Evolutionary conservation across 1,284 basidiomycete genomes (phyloP).

Genomic region (Apiotrichum laibachii): DNA sequence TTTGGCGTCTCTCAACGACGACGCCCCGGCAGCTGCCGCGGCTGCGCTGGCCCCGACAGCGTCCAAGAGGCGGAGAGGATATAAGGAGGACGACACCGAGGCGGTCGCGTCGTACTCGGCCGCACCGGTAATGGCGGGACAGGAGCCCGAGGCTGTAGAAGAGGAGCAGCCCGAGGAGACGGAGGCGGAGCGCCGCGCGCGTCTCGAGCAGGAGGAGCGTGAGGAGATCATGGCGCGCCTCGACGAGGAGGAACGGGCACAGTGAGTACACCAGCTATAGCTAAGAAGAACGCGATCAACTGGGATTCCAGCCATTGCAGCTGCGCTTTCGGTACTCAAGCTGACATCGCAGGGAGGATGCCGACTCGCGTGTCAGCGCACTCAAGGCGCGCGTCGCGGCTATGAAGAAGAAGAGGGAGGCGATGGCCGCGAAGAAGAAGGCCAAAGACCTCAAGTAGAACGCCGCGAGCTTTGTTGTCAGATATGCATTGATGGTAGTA

Average conservation of each 20-base stretch:
- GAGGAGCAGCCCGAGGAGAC: conserved; percentile 42
- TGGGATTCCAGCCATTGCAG: too few species aligned
- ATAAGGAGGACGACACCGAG: conserved; percentile 27
- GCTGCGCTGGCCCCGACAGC: conserved; percentile 12
- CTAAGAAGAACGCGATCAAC: neutral
- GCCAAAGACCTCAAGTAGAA: neutral
- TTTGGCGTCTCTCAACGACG: conserved; percentile 44
- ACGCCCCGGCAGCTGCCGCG: conserved; percentile 11
- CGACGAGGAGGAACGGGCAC: conserved; percentile 51
- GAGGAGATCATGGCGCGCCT: conserved; percentile 50
- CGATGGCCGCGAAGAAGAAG: conserved; percentile 14
- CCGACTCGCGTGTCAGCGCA: conserved; percentile 46
- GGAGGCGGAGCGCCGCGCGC: conserved; percentile 39
- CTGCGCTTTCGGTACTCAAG: neutral
- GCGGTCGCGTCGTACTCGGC: conserved; percentile 48
- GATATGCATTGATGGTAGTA: neutral
- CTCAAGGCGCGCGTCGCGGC: conserved; percentile 49
- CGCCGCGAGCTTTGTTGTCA: neutral
- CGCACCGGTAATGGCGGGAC: conserved; percentile 39
- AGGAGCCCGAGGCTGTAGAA: conserved; percentile 11
- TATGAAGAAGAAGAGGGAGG: conserved; percentile 43
- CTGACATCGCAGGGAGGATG: conserved; percentile 45
- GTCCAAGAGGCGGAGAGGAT: conserved; percentile 20
- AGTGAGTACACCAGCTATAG: conserved; percentile 35
- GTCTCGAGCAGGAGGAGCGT: conserved; percentile 46